These are phyloP conservation scores for Solanum hybrid DNA, from an alignment of 305 asterid species.

Conservation along the genomic window DNA sequence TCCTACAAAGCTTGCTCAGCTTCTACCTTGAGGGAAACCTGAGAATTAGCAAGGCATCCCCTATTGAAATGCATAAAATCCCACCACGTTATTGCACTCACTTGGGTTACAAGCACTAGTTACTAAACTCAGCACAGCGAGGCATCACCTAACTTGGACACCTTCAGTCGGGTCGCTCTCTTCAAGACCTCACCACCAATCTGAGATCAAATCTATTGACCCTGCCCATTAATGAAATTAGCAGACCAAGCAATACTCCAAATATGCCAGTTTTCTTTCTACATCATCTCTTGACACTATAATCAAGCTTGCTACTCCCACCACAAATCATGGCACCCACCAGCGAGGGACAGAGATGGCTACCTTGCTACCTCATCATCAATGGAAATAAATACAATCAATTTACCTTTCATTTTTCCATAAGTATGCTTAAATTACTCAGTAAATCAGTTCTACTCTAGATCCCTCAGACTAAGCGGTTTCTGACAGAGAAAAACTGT, in stretches of 20 bases:
- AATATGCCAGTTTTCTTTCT: not conserved
- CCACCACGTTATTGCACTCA: not conserved
- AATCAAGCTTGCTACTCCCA: not conserved
- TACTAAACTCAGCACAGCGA: not conserved
- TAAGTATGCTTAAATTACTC: not conserved
- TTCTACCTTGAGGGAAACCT: not conserved
- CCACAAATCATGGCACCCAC: not conserved
- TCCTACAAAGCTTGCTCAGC: not conserved
- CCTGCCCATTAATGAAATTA: not conserved
- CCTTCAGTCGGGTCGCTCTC: not conserved
- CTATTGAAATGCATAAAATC: not conserved
- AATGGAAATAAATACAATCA: not conserved
- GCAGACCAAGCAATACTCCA: not conserved
- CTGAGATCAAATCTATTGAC: not conserved
- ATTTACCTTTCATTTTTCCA: not conserved
- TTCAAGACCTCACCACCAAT: not conserved
- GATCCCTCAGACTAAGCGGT: not conserved
- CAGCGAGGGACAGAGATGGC: not conserved
- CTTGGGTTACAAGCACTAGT: not conserved
- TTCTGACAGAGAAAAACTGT: not conserved
- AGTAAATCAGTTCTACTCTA: not conserved
- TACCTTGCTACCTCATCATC: not conserved
- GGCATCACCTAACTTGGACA: not conserved
- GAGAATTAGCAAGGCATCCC: not conserved
- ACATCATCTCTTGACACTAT: not conserved